Percentiles rank a stretch among this genome's conserved stretches.
Conservation (phyloP, 495 filamentous ascomycete species). For the Acidomyces sp. region DNA sequence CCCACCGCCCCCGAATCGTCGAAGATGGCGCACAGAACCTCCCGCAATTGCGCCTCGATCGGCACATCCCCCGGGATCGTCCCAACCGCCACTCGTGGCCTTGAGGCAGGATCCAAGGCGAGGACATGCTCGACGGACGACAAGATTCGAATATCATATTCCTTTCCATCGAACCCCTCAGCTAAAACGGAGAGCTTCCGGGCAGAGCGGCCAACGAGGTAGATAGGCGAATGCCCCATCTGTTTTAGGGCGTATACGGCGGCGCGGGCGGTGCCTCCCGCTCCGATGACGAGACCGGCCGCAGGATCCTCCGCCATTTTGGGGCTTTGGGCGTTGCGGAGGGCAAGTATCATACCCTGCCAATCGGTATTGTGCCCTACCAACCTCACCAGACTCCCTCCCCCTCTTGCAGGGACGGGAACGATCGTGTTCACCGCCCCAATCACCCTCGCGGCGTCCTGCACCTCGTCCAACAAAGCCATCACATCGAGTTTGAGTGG, state of each 20-base stretch:
- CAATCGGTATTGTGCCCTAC: constrained; percentile 92
- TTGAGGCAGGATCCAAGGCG: constrained; percentile 32
- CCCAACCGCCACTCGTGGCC: constrained; percentile 66
- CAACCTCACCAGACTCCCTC: constrained; percentile 27
- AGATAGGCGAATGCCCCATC: constrained; percentile 75
- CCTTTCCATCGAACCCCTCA: constrained; percentile 48
- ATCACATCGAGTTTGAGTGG: constrained; percentile 87
- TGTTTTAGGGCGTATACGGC: constrained; percentile 78
- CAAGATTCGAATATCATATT: constrained; percentile 59
- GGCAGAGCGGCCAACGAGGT: constrained; percentile 67
- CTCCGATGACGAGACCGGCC: constrained; percentile 65
- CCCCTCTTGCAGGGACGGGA: constrained; percentile 30
- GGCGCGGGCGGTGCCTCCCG: constrained; percentile 82
- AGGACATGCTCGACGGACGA: constrained; percentile 38
- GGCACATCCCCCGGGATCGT: constrained; percentile 84
- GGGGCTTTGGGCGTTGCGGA: constrained; percentile 56
- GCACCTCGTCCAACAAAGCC: constrained; percentile 63
- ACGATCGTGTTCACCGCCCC: constrained; percentile 95
- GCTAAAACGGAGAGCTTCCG: constrained; percentile 53
- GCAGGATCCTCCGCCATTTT: constrained; percentile 24
- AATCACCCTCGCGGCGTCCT: constrained; percentile 65
- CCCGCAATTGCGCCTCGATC: constrained; percentile 58
- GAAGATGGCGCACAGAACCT: constrained; percentile 52
- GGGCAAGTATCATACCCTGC: constrained; percentile 73
- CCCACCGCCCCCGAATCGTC: constrained; percentile 26